Evolutionary conservation across 129 eudicot genomes (phyloP), one percentile per base, ranked within the genome.

Genomic region (Scalesia atractyloides): DNA sequence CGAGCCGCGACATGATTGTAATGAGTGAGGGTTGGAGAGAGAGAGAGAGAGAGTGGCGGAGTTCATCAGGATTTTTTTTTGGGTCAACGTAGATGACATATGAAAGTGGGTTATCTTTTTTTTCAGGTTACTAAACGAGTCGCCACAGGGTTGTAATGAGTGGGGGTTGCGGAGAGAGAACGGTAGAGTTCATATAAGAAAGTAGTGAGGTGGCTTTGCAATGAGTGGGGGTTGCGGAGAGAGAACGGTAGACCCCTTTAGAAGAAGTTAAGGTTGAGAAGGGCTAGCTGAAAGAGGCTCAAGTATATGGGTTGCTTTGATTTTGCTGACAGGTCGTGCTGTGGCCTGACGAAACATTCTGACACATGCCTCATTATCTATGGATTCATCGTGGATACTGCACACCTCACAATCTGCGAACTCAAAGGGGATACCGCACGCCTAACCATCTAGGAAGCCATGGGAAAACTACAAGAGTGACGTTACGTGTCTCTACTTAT

Each of bases 121-220:
- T 13, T 24, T 22, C 36, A 34, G 15, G 76, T 69, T 63, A 70
- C 76, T 14, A 86, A 70, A 59, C 85, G 85, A 51, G 81, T 87
- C 15, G 87, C 87, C 5, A 86, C 79, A 5, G 85, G 91, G 68
- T 76, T 22, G 58, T 83, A 86, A 75, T 72, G 74, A 6, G 73
- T 70, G 3, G 83, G 85, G 13, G 85, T 49, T 44, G 64, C 69
- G 20, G 87, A 73, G 54, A 86, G 81, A 43, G 87, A 69, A 39
- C 1, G n/a, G 46, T 66, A 66, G 47, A 86, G 83, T 78, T 76
- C 71, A 16, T 75, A 26, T 17, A 82, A 58, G 43, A 75, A 58
- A 16, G 37, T 5, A 13, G 64, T 36, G 51, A 0, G 79, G 19
- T 7, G 73, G 82, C 24, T 82, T 82, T 1, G 62, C 5, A n/a